Evolutionary conservation across 2,329 filamentous ascomycete species (phyloP).

Genomic region (Penicillium expansum): DNA sequence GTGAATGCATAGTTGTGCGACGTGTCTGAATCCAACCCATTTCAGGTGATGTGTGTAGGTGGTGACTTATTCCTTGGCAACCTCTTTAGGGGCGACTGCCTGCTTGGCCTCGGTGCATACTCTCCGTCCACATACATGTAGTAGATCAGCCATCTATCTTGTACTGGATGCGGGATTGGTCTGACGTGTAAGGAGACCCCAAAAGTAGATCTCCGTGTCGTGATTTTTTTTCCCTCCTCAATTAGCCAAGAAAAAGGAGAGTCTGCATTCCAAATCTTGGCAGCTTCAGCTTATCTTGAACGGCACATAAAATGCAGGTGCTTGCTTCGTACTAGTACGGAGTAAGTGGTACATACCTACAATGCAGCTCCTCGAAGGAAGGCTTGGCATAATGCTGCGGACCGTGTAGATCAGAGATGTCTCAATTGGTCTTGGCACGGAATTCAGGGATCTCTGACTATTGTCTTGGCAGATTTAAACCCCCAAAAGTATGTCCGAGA

Average conservation of each 20-base stretch:
- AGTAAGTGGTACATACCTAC: background rate
- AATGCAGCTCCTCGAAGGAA: background rate
- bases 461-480: constrained; percentile 14
- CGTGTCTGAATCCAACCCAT: constrained; percentile 2
- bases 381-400: constrained; percentile 14
- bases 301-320: background rate
- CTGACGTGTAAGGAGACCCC: background rate
- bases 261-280: background rate
- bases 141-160: background rate
- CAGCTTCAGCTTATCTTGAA: background rate
- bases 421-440: constrained; percentile 17
- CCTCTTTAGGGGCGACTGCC: background rate
- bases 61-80: background rate
- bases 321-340: background rate
- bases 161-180: background rate
- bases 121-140: background rate
- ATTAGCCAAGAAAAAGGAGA: background rate
- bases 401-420: constrained; percentile 11
- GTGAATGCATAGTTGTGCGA: constrained; percentile 10
- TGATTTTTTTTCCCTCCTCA: background rate
- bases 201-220: background rate
- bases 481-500: background rate
- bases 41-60: background rate
- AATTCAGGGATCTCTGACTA: constrained; percentile 11
- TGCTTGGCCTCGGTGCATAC: background rate